Evolutionary conservation across 2,329 filamentous ascomycete genomes (phyloP), one percentile per base, ranked within the genome.

Genomic region (Eutypa lata): DNA sequence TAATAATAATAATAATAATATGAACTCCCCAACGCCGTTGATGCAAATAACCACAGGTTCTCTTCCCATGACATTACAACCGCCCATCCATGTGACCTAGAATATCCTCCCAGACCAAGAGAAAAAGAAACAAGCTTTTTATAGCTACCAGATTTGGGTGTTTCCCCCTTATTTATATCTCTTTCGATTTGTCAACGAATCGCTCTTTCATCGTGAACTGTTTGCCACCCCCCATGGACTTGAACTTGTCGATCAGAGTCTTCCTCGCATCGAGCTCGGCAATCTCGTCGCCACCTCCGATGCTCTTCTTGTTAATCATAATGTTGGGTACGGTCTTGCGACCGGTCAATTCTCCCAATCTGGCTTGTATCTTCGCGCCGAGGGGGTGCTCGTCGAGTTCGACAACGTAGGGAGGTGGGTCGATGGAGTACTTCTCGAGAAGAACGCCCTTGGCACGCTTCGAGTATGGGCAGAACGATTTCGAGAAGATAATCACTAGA

Each of bases 401-500:
- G 49, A 97, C 91, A 7, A 99, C 88, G 65, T 86, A 89, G 0
- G 94, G 94, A 11, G 83, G 74, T 0, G 94, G 94, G 1, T 84
- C 81, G 67, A 99, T 95, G 51, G 77, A 78, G 76, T 97, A 97
- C 62, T 88, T 87, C 21, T 92, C 84, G 42, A 96, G 83, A 40
- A 99, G 82, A 52, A 97, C 82, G 43, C 79, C 78, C 73, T 99
- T 99, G 45, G 94, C 94, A 61, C 84, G 86, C 67, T 86, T 88
- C 49, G 91, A 97, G 73, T 83, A 87, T 1, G 89, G 91, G 71
- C 94, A 99, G 74, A 93, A 96, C 1, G 89, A 84, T 73, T 99
- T 97, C 58, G 91, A 96, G 76, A 97, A 97, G 63, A 99, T 90
- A 68, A 97, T 89, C 55, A 97, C 91, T 94, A 52, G 44, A 28